Evolutionary conservation across 1,284 basidiomycete genomes (phyloP), one percentile per base, ranked within the genome.

Genomic region (Puccinia triticina): DNA sequence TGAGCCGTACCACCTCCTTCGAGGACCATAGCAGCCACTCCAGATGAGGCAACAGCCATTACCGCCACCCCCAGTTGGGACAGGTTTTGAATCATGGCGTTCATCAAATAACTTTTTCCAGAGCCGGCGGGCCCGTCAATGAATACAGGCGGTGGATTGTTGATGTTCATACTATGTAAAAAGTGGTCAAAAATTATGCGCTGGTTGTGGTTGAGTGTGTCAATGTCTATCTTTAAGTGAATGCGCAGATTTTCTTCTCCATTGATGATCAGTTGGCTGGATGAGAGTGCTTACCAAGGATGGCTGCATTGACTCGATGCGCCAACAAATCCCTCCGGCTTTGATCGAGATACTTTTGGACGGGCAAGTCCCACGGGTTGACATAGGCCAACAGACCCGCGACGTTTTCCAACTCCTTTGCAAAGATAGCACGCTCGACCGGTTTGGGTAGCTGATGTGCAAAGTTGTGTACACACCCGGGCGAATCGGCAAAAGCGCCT

Each of bases 271-370:
- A 53, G 57, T n/a, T 43, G 55, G 0, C 4, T 29, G 32, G 26
- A 7, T 21, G 14, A 2, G 21, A 72, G 0, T 29, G 88, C 93
- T 86, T 84, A 93, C 93, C 88, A 3, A 96, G 87, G 75, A 96
- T 93, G 14, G 94, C 94, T 72, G 91, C 90, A 84, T 95, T 93
- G 77, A 96, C 91, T 87, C 95, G 93, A 83, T 93, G 92, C 0
- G 94, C 94, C 7, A 96, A 90, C 8, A 90, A 90, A 84, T 93
- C 92, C 77, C 94, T 90, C 82, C 93, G 88, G 82, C 90, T 90
- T 86, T 92, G 91, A 75, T 90, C 89, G 83, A 96, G 87, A 86
- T 95, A 95, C 74, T 89, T 90, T 21, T 90, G 88, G 84, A 93
- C 66, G 89, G 90, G 87, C 83, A 92, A 92, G 71, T 89, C 89